A percentile compares a stretch with the other conserved stretches of the same genome.
Evolutionary conservation across 495 filamentous ascomycete genomes (phyloP).

Genomic region (Copromyces sp.): DNA sequence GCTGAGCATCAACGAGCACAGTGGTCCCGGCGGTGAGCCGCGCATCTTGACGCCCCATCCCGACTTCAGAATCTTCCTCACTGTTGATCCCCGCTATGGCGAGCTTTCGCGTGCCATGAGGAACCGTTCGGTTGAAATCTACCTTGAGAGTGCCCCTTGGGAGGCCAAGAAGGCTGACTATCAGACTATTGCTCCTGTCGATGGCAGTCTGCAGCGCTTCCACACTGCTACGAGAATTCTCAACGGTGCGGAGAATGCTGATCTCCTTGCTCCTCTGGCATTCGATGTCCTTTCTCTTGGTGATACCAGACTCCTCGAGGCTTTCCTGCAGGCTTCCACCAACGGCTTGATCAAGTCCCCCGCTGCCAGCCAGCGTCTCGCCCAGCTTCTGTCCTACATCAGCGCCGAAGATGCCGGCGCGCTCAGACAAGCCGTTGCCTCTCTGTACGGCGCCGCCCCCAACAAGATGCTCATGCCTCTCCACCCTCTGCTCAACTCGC

Average conservation of each 20-base stretch:
- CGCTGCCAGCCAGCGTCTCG: conserved; percentile 7
- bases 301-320: conserved; percentile 24
- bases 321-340: conserved; percentile 12
- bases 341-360: conserved; percentile 13
- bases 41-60: conserved; percentile 72
- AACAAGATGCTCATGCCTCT: conserved; percentile 41
- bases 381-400: conserved; percentile 16
- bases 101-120: conserved; percentile 96
- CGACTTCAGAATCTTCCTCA: conserved; percentile 86
- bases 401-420: conserved; percentile 14
- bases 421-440: conserved; percentile 18
- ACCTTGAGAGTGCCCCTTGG: conserved; percentile 39
- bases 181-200: conserved; percentile 29
- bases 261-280: conserved; percentile 13
- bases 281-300: conserved; percentile 27
- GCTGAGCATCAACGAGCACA: conserved; percentile 86
- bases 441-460: conserved; percentile 12
- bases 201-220: conserved; percentile 32
- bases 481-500: conserved; percentile 56
- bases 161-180: conserved; percentile 9
- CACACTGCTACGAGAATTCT: conserved; percentile 13
- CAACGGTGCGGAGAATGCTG: conserved; percentile 8
- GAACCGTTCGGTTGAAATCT: conserved; percentile 88
- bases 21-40: conserved; percentile 68
- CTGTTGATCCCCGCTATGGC: conserved; percentile 85